A percentile compares a stretch with the other conserved stretches of the same genome.
These are phyloP conservation scores for Yamadazyma triangularis DNA, from an alignment of 1,139 yeast species.

Conservation along the genomic window DNA sequence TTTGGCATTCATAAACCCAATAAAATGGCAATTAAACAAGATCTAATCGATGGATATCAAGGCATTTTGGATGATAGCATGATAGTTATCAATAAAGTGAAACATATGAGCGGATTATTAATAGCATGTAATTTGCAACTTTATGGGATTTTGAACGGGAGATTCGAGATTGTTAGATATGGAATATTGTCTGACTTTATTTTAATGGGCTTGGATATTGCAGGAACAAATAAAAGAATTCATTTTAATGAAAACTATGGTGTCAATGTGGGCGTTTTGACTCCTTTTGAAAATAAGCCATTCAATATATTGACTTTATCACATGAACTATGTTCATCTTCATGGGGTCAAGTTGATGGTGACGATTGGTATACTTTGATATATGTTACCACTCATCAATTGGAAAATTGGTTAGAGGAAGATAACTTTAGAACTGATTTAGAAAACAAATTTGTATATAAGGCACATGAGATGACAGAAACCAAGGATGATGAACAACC, in stretches of 20 bases:
- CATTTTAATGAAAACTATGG: slow-evolving; percentile 25
- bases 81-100: slow-evolving; percentile 25
- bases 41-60: slow-evolving; percentile 20
- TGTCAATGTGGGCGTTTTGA: slow-evolving; percentile 28
- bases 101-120: slow-evolving; percentile 24
- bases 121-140: slow-evolving; percentile 24
- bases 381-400: slow-evolving; percentile 32
- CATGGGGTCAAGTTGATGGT: slow-evolving; percentile 34
- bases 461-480: neutral
- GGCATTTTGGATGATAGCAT: slow-evolving; percentile 26
- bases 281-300: slow-evolving; percentile 23
- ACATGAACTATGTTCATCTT: slow-evolving; percentile 33
- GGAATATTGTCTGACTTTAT: slow-evolving; percentile 21
- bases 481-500: slow-evolving; percentile 1
- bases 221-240: slow-evolving; percentile 19
- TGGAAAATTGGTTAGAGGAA: slow-evolving; percentile 22
- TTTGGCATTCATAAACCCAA: slow-evolving; percentile 16
- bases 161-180: slow-evolving; percentile 16
- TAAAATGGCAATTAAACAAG: slow-evolving; percentile 13
- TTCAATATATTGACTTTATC: slow-evolving; percentile 17
- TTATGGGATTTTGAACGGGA: slow-evolving; percentile 17
- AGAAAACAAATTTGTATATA: slow-evolving; percentile 2
- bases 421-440: slow-evolving; percentile 8
- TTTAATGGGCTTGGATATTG: slow-evolving; percentile 33
- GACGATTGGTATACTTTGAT: slow-evolving; percentile 20